Conservation (phyloP, 2,329 filamentous ascomycete species). For the Scedosporium boydii region DNA sequence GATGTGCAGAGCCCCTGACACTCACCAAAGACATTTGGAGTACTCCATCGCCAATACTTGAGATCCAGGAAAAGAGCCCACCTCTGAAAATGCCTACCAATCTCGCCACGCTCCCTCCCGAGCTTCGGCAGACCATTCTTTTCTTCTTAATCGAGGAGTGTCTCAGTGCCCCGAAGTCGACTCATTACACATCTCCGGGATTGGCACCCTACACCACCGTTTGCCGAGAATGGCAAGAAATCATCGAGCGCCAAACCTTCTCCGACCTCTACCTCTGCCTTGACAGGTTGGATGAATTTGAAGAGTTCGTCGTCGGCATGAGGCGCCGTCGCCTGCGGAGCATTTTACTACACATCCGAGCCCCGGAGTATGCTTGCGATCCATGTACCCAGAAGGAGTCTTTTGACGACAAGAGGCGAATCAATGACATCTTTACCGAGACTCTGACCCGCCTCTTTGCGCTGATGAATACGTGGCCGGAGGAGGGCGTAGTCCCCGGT, state of each 20-base stretch:
- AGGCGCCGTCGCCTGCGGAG: constrained; percentile 6
- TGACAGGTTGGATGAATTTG: constrained; percentile 1
- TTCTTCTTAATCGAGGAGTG: background rate
- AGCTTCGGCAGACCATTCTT: constrained; percentile 3
- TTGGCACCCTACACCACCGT: constrained; percentile 9
- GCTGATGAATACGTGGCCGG: constrained; percentile 11
- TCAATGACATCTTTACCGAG: constrained; percentile 8
- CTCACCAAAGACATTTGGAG: background rate
- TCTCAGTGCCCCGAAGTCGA: background rate
- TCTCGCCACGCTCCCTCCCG: constrained; percentile 1
- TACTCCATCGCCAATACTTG: background rate
- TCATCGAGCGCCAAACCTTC: constrained; percentile 10
- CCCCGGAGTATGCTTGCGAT: constrained; percentile 6
- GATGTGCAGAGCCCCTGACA: background rate
- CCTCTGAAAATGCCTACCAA: background rate
- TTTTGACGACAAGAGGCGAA: constrained; percentile 9
- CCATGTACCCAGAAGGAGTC: constrained; percentile 9
- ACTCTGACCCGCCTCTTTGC: constrained; percentile 7
- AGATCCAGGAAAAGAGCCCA: background rate
- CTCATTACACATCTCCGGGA: background rate
- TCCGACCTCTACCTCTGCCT: constrained; percentile 5
- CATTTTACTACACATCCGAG: constrained; percentile 8
- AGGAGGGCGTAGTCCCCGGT: constrained; percentile 10
- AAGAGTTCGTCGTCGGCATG: background rate
- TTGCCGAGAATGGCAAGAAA: constrained; percentile 8